Conservation (phyloP, 148 eudicot genomes). For the Dianthus caryophyllus region DNA sequence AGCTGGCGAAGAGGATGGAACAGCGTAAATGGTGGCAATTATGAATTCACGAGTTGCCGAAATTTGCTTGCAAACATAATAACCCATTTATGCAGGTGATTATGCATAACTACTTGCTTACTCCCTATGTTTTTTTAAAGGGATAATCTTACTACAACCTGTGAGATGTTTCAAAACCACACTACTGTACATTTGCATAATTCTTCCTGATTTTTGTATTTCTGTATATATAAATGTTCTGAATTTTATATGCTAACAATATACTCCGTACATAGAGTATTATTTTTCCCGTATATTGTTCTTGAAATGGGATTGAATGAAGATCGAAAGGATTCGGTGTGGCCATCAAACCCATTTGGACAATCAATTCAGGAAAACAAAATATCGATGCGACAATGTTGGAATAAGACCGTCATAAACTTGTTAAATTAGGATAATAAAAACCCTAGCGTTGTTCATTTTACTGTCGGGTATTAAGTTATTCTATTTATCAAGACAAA, state of each 20-base stretch:
- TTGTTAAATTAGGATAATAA: too few relatives aligned
- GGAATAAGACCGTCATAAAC: too few relatives aligned
- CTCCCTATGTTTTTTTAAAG: not conserved
- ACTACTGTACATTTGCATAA: not conserved
- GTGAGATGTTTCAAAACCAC: not conserved
- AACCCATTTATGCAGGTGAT: not conserved
- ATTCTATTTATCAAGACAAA: too few relatives aligned
- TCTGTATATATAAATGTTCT: not conserved
- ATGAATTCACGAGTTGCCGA: conserved; percentile 19
- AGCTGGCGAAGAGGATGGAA: conserved; percentile 80
- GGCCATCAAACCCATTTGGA: too few relatives aligned
- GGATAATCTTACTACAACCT: not conserved
- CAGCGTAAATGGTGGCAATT: conserved; percentile 91
- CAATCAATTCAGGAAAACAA: too few relatives aligned
- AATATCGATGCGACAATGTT: too few relatives aligned
- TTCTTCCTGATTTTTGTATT: conserved; percentile 2
- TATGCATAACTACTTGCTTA: not conserved
- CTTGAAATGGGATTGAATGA: too few relatives aligned
- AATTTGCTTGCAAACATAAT: not conserved
- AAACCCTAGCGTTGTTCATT: too few relatives aligned
- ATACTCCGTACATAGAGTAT: too few relatives aligned
- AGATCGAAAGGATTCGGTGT: too few relatives aligned
- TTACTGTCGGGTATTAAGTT: too few relatives aligned
- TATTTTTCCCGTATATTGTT: too few relatives aligned
- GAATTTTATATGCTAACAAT: not conserved